Evolutionary conservation across 2,329 filamentous ascomycete genomes (phyloP), one percentile per base, ranked within the genome.

Genomic region (Hymenoscyphus repandus): DNA sequence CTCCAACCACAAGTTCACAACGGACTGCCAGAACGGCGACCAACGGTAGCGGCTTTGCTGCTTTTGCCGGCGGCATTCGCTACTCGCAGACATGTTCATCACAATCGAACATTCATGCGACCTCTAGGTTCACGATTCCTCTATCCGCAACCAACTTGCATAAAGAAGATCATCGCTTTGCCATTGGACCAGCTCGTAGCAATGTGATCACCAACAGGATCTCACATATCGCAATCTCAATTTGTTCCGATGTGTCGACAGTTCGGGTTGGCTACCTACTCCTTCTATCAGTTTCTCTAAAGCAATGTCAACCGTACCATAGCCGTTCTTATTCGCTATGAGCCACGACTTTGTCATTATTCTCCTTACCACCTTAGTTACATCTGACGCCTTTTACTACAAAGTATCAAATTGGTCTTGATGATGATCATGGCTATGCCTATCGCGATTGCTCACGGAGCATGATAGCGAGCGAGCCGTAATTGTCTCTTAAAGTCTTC

Each of bases 41-140:
- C 32, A 34, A 34, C 32, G 32, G 13, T 13, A 34, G 32, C 13
- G 7, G 32, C 32, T 9, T 34, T 13, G 13, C 7, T 34, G 7
- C 32, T 34, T 34, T 34, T 34, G 32, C 32, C 13, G 32, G 32
- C 32, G 20, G n/a, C 18, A 11, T 32, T 13, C 18, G 22, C 13
- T 27, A 5, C 34, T 17, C 12, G 41, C 13, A 53, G 53, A 53
- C 46, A 51, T 50, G 54, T 56, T 59, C 53, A 53, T 58, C 57
- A 54, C 53, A 58, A 54, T 47, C 20, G 31, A 47, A 36, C 18
- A 49, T 54, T 55, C 51, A 55, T 55, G 54, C 52, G 18, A 53
- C 12, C 31, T 36, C 17, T 17, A 13, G 32, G 34, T 27, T 22
- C 34, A 20, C 12, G 34, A 46, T 15, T n/a, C 11, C n/a, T 38